Evolutionary conservation across 768 basidiomycete genomes (phyloP), one percentile per base, ranked within the genome.

Genomic region (Russula sp.): DNA sequence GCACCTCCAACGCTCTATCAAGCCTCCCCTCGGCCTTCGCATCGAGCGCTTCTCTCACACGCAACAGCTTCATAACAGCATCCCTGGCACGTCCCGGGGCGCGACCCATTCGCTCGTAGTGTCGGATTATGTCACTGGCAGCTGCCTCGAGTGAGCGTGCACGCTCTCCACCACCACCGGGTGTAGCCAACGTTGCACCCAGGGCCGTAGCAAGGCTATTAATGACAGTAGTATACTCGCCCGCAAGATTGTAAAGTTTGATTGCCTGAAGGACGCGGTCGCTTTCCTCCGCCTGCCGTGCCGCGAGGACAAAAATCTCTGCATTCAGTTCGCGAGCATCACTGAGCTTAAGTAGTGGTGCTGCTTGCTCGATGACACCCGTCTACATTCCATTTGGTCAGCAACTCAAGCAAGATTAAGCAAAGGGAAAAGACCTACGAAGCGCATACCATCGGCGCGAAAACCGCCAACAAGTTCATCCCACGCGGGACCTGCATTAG

Each of bases 381-480:
- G 84, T 85, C 93, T 95, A 71, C 50, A 57, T 7, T 7, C 52
- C 6, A 32, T 27, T 27, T 27, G 35, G 45, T 61, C 9, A 61
- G 55, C 39, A 48, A 14, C 35, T 32, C 13, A 22, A 22, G 18
- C 50, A 37, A 27, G 54, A 61, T 16, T 14, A 50, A 27, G 35
- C 20, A 45, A 58, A 54, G 18, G 4, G 6, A 20, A 42, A 32
- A 35, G 9, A 84, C 89, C 70, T 73, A 93, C 92, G 74, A 89
- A 90, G 78, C 85, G 82, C n/a, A 91, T 86, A 4, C 94, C 94
- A 68, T 99, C 95, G 6, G 85, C 77, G 65, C 90, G 80, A 70
- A 96, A 90, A 10, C 91, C 93, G n/a, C 96, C 96, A 3, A 98
- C 88, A 18, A 99, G 83, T 73, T 92, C 91, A 53, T 94, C 90